Evolutionary conservation across 2,329 filamentous ascomycete genomes (phyloP), one percentile per base, ranked within the genome.

Genomic region (Ambrosiella xylebori): DNA sequence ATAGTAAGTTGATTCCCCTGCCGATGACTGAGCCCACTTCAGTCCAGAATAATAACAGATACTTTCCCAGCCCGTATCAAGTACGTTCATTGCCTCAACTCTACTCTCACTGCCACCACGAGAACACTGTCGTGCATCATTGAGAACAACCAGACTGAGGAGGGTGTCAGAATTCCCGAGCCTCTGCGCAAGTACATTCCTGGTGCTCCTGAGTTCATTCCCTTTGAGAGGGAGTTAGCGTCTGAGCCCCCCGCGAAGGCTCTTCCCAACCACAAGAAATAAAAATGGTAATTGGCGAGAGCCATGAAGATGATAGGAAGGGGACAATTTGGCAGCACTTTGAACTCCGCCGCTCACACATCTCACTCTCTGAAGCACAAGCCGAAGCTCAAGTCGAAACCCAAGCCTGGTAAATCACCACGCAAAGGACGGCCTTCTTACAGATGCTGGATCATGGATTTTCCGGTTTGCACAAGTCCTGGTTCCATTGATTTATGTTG

Each of bases 91-190:
- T 88, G 86, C 45, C 76, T 96, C 61, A 96, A 96, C 73, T 86
- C 86, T 62, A 95, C 86, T 17, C 76, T 96, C 44, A 91, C 86
- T 70, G 91, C 91, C 15, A 96, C 91, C 1, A 90, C 95, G 68
- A 80, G 91, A 68, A 88, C 91, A 0, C 77, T 97, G 54, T 97
- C 93, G 77, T 96, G 91, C 69, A 77, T 98, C 49, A 79, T 98
- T 44, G 93, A 98, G 73, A 98, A 97, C 73, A 97, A 91, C 71
- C 93, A 98, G 75, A 93, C 84, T 0, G 83, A 89, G 66, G 86
- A 91, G 76, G 88, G 88, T 62, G 77, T 94, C 64, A 78, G 79
- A 59, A 84, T 95, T 39, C 90, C 90, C 0, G 85, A 90, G 70
- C 83, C 85, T 51, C 77, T 96, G 61, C 81, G 87, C 64, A 91